A percentile compares a stretch with the other conserved stretches of the same genome.
These are phyloP conservation scores for Clavariopsis aquatica DNA, from an alignment of 495 filamentous ascomycete genomes.

Conservation along the genomic window DNA sequence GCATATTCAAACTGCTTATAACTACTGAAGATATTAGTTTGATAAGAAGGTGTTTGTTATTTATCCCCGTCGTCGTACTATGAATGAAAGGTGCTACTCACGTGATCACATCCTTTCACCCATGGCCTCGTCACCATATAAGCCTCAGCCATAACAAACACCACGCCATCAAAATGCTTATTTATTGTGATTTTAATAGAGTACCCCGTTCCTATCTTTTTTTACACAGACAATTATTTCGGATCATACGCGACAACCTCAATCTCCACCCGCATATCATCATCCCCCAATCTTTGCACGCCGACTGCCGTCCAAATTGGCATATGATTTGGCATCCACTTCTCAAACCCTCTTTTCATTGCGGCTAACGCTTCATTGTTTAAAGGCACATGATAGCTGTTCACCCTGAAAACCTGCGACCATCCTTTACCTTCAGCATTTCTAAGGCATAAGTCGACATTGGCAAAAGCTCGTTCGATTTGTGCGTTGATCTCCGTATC, in stretches of 20 bases:
- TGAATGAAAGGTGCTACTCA: too few relatives aligned
- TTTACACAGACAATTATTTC: too few relatives aligned
- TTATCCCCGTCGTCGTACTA: too few relatives aligned
- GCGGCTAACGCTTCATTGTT: constrained; percentile 47
- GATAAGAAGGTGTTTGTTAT: too few relatives aligned
- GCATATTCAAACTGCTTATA: too few relatives aligned
- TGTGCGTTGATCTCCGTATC: constrained; percentile 49
- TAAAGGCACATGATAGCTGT: constrained; percentile 47
- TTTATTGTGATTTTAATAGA: too few relatives aligned
- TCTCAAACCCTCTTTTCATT: constrained; percentile 52
- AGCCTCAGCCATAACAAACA: too few relatives aligned
- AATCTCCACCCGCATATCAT: constrained; percentile 58
- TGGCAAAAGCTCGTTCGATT: constrained; percentile 58
- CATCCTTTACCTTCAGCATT: constrained; percentile 59
- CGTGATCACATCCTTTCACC: too few relatives aligned
- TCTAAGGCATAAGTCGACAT: constrained; percentile 53
- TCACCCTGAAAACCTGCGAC: constrained; percentile 57
- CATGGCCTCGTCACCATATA: too few relatives aligned
- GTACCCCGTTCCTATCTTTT: too few relatives aligned
- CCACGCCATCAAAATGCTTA: too few relatives aligned
- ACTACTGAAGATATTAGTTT: too few relatives aligned
- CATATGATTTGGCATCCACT: constrained; percentile 54
- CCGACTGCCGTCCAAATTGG: constrained; percentile 56
- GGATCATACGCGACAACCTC: constrained; percentile 47
- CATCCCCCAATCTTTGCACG: constrained; percentile 48